Conservation (phyloP, 805 yeast genomes). For the Danielozyma ontarioensis region DNA sequence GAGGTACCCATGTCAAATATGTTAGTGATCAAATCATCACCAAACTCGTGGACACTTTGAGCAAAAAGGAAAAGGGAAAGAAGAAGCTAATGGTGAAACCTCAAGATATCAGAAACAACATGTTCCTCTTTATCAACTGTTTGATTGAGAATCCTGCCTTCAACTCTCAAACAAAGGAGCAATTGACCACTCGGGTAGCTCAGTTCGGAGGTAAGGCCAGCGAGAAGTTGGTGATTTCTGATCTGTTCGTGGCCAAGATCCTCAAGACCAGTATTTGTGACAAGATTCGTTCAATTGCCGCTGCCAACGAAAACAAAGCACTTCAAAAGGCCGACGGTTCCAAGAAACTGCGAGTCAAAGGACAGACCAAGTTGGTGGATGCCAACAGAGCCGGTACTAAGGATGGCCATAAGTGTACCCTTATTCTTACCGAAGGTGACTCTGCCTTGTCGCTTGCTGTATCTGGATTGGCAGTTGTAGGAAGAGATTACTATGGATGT, state of each 20-base stretch:
- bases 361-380: constrained; percentile 85
- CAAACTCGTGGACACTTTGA: constrained; percentile 64
- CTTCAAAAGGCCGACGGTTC: constrained; percentile 86
- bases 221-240: constrained; percentile 61
- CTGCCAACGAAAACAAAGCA: constrained; percentile 81
- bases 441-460: constrained; percentile 92
- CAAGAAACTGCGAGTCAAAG: constrained; percentile 78
- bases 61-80: constrained; percentile 60
- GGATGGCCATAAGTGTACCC: constrained; percentile 87
- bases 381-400: constrained; percentile 95
- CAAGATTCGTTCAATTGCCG: constrained; percentile 77
- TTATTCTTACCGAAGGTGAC: constrained; percentile 94
- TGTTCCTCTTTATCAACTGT: constrained; percentile 89
- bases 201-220: constrained; percentile 77
- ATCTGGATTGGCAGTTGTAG: constrained; percentile 90
- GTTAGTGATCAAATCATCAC: constrained; percentile 78
- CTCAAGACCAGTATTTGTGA: constrained; percentile 65
- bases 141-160: constrained; percentile 94
- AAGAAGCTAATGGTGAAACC: constrained; percentile 72
- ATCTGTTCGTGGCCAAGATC: constrained; percentile 67
- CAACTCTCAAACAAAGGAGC: constrained; percentile 96
- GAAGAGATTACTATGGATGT: constrained; percentile 92
- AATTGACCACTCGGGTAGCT: constrained; percentile 78
- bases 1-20: constrained; percentile 92
- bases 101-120: constrained; percentile 81